Evolutionary conservation across 2,329 filamentous ascomycete genomes (phyloP), one percentile per base, ranked within the genome.

Genomic region (Stagonosporopsis cucurbitacearum): DNA sequence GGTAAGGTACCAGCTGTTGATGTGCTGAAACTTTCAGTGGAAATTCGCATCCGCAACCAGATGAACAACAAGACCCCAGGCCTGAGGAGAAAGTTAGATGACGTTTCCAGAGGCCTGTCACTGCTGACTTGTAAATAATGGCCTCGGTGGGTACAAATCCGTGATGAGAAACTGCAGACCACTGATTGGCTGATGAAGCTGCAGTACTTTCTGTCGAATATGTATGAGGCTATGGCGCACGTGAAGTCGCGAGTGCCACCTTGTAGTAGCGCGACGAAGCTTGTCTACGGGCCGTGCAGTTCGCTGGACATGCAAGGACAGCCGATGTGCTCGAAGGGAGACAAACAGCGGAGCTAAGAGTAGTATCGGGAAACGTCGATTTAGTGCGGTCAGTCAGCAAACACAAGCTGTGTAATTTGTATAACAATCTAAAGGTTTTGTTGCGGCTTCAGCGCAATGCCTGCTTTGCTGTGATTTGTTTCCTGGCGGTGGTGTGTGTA

Each of bases 141-240:
- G 44, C 44, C 49, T 13, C 37, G 23, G 37, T 53, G 44, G 48
- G 33, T 35, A 40, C 26, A 12, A 20, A 44, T 48, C 50, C 59
- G 54, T 72, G 70, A 74, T 73, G 71, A 73, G 69, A 72, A 73
- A 74, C 65, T 58, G 64, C 62, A 52, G 58, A 48, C 54, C 61
- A 67, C 45, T 72, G 69, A 72, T 74, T 74, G 71, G 71, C 51
- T 46, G 50, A 47, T 32, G 11, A 19, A 4, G 3, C 36, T 44
- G 37, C 54, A 57, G 56, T 66, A 47, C 57, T 52, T 65, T 57
- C 43, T 62, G 50, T 59, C 63, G 50, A 58, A 51, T 59, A 46
- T 62, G 45, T 50, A 52, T 42, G 52, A 60, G 55, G 57, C 50
- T 56, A 55, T 32, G 35, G 17, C 37, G 53, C 67, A 70, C 63